Evolutionary conservation across 305 asterid genomes (phyloP).

Genomic region (Fraxinus ornus): DNA sequence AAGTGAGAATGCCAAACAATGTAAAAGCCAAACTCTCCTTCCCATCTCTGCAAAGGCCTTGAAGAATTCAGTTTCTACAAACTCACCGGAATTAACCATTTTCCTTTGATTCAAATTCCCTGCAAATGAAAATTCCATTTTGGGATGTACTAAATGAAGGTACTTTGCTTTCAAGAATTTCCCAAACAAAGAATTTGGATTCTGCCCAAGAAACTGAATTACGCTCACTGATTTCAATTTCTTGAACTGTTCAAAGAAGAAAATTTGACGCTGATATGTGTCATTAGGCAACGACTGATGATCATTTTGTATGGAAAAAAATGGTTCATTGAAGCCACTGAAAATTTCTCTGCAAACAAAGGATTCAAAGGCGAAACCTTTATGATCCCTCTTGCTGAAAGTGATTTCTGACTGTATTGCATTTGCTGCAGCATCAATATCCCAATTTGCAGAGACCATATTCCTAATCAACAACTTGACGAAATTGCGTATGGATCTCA

Average conservation of each 20-base stretch:
- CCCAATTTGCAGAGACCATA: slow-evolving; percentile 72
- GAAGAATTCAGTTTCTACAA: slow-evolving; percentile 66
- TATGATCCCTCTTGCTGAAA: slow-evolving; percentile 51
- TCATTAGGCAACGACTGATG: slow-evolving; percentile 25
- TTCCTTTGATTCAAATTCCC: slow-evolving; percentile 68
- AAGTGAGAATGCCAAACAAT: slow-evolving; percentile 61
- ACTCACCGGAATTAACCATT: slow-evolving; percentile 56
- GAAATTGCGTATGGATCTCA: slow-evolving; percentile 67
- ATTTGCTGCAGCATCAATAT: slow-evolving; percentile 56
- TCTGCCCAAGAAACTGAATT: slow-evolving; percentile 51
- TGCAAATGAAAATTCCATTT: slow-evolving; percentile 72
- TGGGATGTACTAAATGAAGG: slow-evolving; percentile 68
- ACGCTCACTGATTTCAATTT: slow-evolving; percentile 48
- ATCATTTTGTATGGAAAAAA: slow-evolving; percentile 33
- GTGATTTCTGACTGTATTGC: slow-evolving; percentile 36
- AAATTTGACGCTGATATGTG: slow-evolving; percentile 32
- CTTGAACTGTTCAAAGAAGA: slow-evolving; percentile 61
- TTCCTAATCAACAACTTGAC: slow-evolving; percentile 54
- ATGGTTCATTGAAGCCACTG: slow-evolving; percentile 46
- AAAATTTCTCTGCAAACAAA: slow-evolving; percentile 62
- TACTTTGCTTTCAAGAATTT: slow-evolving; percentile 58
- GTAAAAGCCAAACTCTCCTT: slow-evolving; percentile 65
- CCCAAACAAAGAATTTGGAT: slow-evolving; percentile 53
- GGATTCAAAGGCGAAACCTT: slow-evolving; percentile 75
- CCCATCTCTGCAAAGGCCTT: slow-evolving; percentile 67